Conservation (phyloP, 768 basidiomycete species). For the Suillus subluteus region DNA sequence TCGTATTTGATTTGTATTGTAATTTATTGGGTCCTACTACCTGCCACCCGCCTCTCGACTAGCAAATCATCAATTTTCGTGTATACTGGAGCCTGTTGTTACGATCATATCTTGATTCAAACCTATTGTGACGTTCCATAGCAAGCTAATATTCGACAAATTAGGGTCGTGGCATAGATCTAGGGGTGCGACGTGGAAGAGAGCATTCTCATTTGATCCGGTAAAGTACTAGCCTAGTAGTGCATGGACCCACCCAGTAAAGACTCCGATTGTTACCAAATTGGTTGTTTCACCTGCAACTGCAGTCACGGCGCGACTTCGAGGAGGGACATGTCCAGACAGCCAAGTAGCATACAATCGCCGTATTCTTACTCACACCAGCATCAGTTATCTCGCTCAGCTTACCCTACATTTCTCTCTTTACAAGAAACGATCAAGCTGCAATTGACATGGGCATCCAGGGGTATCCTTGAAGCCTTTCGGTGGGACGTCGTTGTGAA, state of each 20-base stretch:
- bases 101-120: not conserved
- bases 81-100: not conserved
- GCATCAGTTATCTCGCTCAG: slow-evolving; percentile 45
- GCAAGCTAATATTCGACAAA: too few relatives aligned
- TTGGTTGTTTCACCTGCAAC: slow-evolving; percentile 1
- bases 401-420: slow-evolving; percentile 74
- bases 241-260: not conserved
- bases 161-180: not conserved
- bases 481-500: slow-evolving; percentile 69
- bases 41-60: not conserved
- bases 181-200: slow-evolving; percentile 1
- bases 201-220: not conserved
- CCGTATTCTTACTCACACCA: slow-evolving; percentile 27
- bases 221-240: too few relatives aligned
- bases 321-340: slow-evolving; percentile 28
- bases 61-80: not conserved
- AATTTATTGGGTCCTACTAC: slow-evolving; percentile 12
- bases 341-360: slow-evolving; percentile 23
- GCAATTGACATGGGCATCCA: slow-evolving; percentile 60
- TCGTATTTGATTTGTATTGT: slow-evolving; percentile 15
- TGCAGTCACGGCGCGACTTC: not conserved
- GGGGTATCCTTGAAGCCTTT: slow-evolving; percentile 71
- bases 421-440: slow-evolving; percentile 60
- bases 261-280: slow-evolving; percentile 3
- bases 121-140: not conserved